Percentiles rank a stretch among this genome's conserved stretches.
These are phyloP conservation scores for Castanospermum australe DNA, from an alignment of 306 rosid species.

Conservation along the genomic window DNA sequence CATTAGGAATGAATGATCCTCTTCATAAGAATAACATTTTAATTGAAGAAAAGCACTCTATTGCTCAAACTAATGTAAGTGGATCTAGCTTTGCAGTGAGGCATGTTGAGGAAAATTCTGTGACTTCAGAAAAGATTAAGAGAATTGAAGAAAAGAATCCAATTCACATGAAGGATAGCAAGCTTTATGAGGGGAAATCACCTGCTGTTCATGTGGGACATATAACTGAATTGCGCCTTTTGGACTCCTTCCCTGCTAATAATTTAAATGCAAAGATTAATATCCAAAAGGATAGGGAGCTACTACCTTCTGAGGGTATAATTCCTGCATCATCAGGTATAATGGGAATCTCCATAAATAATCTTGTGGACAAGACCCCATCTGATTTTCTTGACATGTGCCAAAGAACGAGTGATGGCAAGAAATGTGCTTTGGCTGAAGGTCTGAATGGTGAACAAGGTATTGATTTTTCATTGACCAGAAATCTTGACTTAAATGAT, in stretches of 20 bases:
- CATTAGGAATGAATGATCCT: conserved; percentile 35
- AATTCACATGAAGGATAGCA: conserved; percentile 35
- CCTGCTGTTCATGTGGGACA: conserved; percentile 26
- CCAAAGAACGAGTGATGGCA: conserved; percentile 30
- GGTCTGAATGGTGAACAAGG: conserved; percentile 35
- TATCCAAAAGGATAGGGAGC: conserved; percentile 35
- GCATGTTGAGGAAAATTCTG: conserved; percentile 29
- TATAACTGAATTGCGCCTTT: conserved; percentile 34
- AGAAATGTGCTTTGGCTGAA: conserved; percentile 39
- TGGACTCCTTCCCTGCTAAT: conserved; percentile 32
- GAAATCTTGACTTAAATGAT: conserved; percentile 37
- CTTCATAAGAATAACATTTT: conserved; percentile 30
- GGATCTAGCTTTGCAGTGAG: conserved; percentile 29
- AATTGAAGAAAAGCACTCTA: conserved; percentile 20
- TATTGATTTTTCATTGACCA: conserved; percentile 26
- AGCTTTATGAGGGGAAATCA: conserved; percentile 41
- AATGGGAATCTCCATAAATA: conserved; percentile 27
- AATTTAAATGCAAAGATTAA: conserved; percentile 10
- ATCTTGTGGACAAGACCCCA: conserved; percentile 26
- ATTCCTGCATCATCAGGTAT: conserved; percentile 33
- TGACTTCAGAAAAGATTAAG: conserved; percentile 32
- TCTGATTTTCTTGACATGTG: conserved; percentile 29
- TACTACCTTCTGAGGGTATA: conserved; percentile 27
- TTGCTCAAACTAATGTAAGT: conserved; percentile 29
- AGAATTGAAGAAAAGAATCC: conserved; percentile 33